Evolutionary conservation across 2,329 filamentous ascomycete genomes (phyloP).

Genomic region (Neonectria faginata): DNA sequence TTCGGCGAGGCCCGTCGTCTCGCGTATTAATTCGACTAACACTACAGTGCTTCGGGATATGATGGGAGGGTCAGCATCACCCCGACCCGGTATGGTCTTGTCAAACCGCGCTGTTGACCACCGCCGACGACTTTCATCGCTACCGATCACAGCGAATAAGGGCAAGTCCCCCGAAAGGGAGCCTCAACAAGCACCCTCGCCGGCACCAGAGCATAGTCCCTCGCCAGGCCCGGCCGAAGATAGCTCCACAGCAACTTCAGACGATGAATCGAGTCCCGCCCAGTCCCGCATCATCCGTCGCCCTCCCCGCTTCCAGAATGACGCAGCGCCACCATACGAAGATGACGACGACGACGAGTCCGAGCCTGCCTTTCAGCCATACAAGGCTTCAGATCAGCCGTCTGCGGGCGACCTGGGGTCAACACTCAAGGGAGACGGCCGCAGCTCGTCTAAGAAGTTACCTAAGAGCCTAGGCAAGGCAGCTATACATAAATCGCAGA

Average conservation of each 20-base stretch:
- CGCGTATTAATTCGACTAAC: slow-evolving; percentile 62
- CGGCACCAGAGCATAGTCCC: slow-evolving; percentile 39
- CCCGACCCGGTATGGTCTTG: slow-evolving; percentile 35
- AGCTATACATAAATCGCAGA: slow-evolving; percentile 61
- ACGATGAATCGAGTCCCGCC: slow-evolving; percentile 63
- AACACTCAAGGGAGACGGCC: slow-evolving; percentile 62
- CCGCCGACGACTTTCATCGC: slow-evolving; percentile 58
- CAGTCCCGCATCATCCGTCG: slow-evolving; percentile 71
- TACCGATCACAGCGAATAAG: slow-evolving; percentile 53
- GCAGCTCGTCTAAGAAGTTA: slow-evolving; percentile 49
- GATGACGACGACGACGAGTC: slow-evolving; percentile 69
- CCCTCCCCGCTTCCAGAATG: slow-evolving; percentile 63
- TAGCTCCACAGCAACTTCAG: slow-evolving; percentile 57
- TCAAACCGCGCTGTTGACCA: slow-evolving; percentile 46
- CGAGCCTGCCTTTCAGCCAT: slow-evolving; percentile 67
- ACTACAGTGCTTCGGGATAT: slow-evolving; percentile 56
- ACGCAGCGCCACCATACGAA: slow-evolving; percentile 53
- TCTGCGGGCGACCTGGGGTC: slow-evolving; percentile 62
- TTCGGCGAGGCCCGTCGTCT: slow-evolving; percentile 58
- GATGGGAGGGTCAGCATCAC: slow-evolving; percentile 48
- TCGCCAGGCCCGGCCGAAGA: slow-evolving; percentile 54
- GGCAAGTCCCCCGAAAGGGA: slow-evolving; percentile 41
- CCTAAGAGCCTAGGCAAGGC: slow-evolving; percentile 49
- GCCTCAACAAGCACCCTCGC: slow-evolving; percentile 27
- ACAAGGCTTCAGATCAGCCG: slow-evolving; percentile 52